Conservation (phyloP, 345 rosid genomes). For the Lumnitzera littorea region DNA sequence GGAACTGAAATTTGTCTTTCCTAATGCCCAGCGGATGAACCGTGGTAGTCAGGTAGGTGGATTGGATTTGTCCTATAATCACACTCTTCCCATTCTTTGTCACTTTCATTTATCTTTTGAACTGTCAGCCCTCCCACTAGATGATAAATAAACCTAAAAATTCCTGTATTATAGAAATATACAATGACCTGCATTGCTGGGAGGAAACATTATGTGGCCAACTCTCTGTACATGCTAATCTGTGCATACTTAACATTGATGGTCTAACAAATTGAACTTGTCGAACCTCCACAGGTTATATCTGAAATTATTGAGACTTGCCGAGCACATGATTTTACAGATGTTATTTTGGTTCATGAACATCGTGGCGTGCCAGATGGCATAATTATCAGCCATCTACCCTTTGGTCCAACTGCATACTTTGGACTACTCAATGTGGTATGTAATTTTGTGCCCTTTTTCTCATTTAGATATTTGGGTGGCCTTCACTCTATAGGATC, state of each 20-base stretch:
- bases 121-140: no score
- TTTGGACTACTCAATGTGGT: slow-evolving; percentile 84
- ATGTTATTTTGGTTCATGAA: slow-evolving; percentile 83
- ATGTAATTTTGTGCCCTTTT: slow-evolving; percentile 26
- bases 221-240: not conserved
- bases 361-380: slow-evolving; percentile 91
- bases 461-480: not conserved
- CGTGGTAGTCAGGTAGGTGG: slow-evolving; percentile 76
- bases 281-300: slow-evolving; percentile 45
- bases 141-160: no score
- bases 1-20: slow-evolving; percentile 85
- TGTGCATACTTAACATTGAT: not conserved
- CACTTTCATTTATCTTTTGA: not conserved
- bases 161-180: no score
- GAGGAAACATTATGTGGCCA: no score
- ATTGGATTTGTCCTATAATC: slow-evolving; percentile 1
- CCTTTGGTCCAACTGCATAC: slow-evolving; percentile 95
- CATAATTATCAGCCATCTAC: slow-evolving; percentile 76
- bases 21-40: slow-evolving; percentile 69
- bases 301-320: slow-evolving; percentile 88
- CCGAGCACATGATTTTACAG: slow-evolving; percentile 79
- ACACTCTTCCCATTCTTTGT: not conserved
- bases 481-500: slow-evolving; percentile 4
- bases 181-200: no score
- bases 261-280: no score